A percentile compares a stretch with the other conserved stretches of the same genome.
phyloP scores from a whole-genome alignment of 2,329 filamentous ascomycete genomes.

The Cercospora berteroae region DNA sequence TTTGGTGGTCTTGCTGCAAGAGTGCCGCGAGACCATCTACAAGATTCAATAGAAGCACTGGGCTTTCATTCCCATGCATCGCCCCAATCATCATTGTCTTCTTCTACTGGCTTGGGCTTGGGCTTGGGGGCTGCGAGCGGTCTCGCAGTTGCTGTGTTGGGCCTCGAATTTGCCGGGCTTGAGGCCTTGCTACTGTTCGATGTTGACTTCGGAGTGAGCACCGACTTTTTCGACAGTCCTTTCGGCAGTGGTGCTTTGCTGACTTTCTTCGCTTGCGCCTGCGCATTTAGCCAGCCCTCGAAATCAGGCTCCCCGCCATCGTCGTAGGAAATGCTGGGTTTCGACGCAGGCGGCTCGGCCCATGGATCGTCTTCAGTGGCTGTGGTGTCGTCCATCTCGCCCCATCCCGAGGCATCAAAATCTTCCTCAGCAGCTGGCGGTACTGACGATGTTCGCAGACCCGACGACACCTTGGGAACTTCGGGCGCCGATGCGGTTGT shows the following conservation, averaged over 20 bases:
- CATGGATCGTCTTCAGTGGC: slow-evolving; percentile 16
- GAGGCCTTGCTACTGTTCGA: slow-evolving; percentile 19
- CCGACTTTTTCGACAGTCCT: slow-evolving; percentile 65
- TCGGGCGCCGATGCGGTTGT: slow-evolving; percentile 30
- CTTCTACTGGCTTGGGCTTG: slow-evolving; percentile 31
- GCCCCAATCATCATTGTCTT: slow-evolving; percentile 45
- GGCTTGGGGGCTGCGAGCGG: slow-evolving; percentile 22
- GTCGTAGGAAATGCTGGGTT: slow-evolving; percentile 59
- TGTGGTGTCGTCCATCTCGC: slow-evolving; percentile 53
- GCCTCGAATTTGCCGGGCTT: slow-evolving; percentile 31
- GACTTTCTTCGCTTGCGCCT: slow-evolving; percentile 69
- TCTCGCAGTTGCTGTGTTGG: slow-evolving; percentile 11
- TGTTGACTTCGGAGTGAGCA: slow-evolving; percentile 34
- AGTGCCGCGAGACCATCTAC: background rate
- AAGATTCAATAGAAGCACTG: background rate
- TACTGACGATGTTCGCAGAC: slow-evolving; percentile 27
- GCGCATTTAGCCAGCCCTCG: slow-evolving; percentile 88
- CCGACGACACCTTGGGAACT: slow-evolving; percentile 33
- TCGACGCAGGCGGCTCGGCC: slow-evolving; percentile 22
- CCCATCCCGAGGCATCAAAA: slow-evolving; percentile 70
- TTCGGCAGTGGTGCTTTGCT: slow-evolving; percentile 73
- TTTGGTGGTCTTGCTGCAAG: background rate
- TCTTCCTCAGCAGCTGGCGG: slow-evolving; percentile 52
- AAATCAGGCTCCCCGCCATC: slow-evolving; percentile 92
- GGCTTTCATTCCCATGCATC: slow-evolving; percentile 37